These are phyloP conservation scores for Trichoderma gracile DNA, from an alignment of 2,329 filamentous ascomycete genomes.

Conservation along the genomic window DNA sequence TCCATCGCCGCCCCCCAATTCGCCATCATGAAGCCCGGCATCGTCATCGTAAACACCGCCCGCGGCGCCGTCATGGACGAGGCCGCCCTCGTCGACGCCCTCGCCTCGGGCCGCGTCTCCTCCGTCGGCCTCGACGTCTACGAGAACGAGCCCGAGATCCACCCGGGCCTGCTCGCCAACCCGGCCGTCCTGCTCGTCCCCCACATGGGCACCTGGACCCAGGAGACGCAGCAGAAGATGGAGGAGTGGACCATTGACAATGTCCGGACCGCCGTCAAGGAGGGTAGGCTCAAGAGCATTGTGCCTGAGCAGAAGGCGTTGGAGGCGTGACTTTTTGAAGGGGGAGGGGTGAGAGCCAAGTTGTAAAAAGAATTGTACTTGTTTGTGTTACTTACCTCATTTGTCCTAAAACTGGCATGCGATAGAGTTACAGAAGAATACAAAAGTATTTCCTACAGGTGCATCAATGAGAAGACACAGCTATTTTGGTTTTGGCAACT, in stretches of 20 bases:
- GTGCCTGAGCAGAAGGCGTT: conserved; percentile 66
- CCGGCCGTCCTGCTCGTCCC: conserved; percentile 73
- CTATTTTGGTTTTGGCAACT: no score
- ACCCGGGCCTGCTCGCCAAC: conserved; percentile 70
- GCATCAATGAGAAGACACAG: no score
- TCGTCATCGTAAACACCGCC: conserved; percentile 80
- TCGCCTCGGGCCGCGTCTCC: conserved; percentile 68
- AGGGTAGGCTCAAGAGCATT: conserved; percentile 63
- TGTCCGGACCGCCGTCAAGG: conserved; percentile 61
- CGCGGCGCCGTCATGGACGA: conserved; percentile 83
- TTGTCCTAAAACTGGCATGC: not conserved
- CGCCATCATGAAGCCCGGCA: conserved; percentile 72
- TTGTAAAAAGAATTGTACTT: not conserved
- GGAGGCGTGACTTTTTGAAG: conserved; percentile 2
- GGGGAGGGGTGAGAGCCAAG: not conserved
- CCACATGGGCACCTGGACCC: conserved; percentile 83
- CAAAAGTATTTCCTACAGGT: no score
- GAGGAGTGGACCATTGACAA: conserved; percentile 76
- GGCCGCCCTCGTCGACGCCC: conserved; percentile 71
- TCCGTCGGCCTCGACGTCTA: conserved; percentile 78
- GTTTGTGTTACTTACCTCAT: not conserved
- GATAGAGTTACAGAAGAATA: not conserved
- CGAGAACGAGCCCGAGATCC: conserved; percentile 76
- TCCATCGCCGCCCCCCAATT: conserved; percentile 73
- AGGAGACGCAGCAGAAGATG: conserved; percentile 66